phyloP scores from a whole-genome alignment of 2,329 filamentous ascomycete species.

The Xylaria arbuscula region DNA sequence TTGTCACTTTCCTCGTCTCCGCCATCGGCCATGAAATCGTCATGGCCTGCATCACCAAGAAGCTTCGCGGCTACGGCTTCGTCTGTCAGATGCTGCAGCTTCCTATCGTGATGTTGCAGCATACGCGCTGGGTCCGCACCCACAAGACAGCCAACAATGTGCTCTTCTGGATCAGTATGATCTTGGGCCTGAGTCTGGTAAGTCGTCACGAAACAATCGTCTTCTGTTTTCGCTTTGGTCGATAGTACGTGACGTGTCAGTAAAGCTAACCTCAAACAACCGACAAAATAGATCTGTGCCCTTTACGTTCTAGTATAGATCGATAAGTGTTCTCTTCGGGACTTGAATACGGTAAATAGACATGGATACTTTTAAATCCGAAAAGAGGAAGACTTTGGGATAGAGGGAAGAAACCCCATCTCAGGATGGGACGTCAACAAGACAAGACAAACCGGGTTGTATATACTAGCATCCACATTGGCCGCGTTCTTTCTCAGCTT shows the following conservation, averaged over 20 bases:
- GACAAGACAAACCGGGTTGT: conserved; percentile 11
- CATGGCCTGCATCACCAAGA: conserved; percentile 98
- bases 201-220: conserved; percentile 46
- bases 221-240: not conserved
- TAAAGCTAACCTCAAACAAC: conserved; percentile 35
- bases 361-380: not conserved
- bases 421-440: not conserved
- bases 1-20: conserved; percentile 91
- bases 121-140: conserved; percentile 79
- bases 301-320: conserved; percentile 65
- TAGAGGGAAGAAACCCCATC: not conserved
- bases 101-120: conserved; percentile 92
- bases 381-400: conserved; percentile 8
- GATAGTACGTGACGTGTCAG: conserved; percentile 17
- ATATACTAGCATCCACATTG: conserved; percentile 22
- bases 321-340: not conserved
- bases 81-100: conserved; percentile 96
- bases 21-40: conserved; percentile 93
- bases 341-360: conserved; percentile 7
- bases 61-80: conserved; percentile 93
- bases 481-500: conserved; percentile 4
- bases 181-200: conserved; percentile 84
- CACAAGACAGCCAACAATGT: conserved; percentile 86
- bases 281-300: conserved; percentile 62
- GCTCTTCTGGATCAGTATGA: conserved; percentile 93